Evolutionary conservation across 2,329 filamentous ascomycete species (phyloP).

Genomic region (Hymenoscyphus scutula): DNA sequence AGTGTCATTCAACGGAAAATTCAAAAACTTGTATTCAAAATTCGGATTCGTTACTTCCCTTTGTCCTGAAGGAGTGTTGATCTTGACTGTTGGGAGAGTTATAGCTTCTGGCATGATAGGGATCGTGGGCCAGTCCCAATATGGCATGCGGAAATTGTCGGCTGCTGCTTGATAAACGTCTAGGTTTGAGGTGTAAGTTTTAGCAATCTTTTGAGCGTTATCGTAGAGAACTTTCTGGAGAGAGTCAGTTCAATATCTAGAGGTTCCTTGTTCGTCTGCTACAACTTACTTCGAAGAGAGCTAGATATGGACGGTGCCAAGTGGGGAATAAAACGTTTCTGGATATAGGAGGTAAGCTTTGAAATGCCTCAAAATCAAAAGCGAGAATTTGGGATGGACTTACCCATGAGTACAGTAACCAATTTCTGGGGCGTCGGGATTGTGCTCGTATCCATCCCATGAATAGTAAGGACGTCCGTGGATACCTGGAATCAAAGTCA

Average conservation of each 20-base stretch:
- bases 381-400: too few species aligned
- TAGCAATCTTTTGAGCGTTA: conserved; percentile 46
- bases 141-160: too few species aligned
- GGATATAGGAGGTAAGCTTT: too few species aligned
- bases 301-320: conserved; percentile 55
- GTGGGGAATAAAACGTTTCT: conserved; percentile 51
- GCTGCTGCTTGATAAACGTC: too few species aligned
- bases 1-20: conserved; percentile 37
- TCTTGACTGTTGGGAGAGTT: conserved; percentile 25
- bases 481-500: conserved; percentile 12
- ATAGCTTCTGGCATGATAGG: too few species aligned
- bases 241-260: not conserved
- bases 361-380: too few species aligned
- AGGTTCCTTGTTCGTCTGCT: not conserved
- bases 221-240: conserved; percentile 49
- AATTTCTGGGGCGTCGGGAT: conserved; percentile 4
- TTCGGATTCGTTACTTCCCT: conserved; percentile 47
- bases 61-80: conserved; percentile 25
- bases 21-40: conserved; percentile 41
- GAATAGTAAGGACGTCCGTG: conserved; percentile 17
- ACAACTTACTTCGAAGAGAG: conserved; percentile 48
- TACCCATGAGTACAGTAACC: conserved; percentile 67
- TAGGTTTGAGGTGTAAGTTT: conserved; percentile 10
- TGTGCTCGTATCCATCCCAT: conserved; percentile 14
- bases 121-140: too few species aligned